Evolutionary conservation across 2,329 filamentous ascomycete species (phyloP), one percentile per base, ranked within the genome.

Genomic region (Colletotrichum sp.): DNA sequence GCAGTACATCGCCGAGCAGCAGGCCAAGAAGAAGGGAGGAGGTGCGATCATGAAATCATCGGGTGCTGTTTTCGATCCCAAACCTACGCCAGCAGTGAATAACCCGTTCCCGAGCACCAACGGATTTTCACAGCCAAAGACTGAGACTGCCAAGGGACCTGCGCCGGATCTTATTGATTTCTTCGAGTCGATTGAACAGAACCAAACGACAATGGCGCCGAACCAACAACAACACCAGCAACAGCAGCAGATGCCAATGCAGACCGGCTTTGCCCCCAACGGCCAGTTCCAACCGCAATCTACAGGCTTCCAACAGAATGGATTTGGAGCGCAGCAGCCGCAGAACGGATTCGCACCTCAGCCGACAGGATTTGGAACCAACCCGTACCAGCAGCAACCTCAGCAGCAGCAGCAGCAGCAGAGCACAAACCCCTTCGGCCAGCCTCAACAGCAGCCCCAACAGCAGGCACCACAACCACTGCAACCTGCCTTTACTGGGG

Each of bases 101-200:
- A 88, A 88, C 73, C 79, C 84, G 8, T 88, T 89, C 76, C 82
- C 84, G 43, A 76, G 79, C 31, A 81, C 84, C 7, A 86, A 85
- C 67, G 80, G 80, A 47, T 77, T 83, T 57, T 73, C 78, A 34
- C 76, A 77, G 70, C 69, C 80, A 31, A 89, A 89, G 77, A 83
- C 88, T 9, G 85, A 84, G 76, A 82, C 85, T 5, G 82, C 84
- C 43, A 95, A 93, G 82, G 92, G 90, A 3, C 91, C 92, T 33
- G 92, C 90, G 77, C 91, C 93, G 33, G 94, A 97, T 86, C 87
- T 97, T 75, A 98, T 98, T 80, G 97, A 96, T 86, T 98, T 98
- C 84, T 98, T 98, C 82, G 96, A 93, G 80, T 96, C 95, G 8
- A 98, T 98, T 79, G 96, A 98, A 80, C 92, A 95, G 80, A 95